Evolutionary conservation across 2,329 filamentous ascomycete genomes (phyloP).

Genomic region (Erysiphe pulchra): DNA sequence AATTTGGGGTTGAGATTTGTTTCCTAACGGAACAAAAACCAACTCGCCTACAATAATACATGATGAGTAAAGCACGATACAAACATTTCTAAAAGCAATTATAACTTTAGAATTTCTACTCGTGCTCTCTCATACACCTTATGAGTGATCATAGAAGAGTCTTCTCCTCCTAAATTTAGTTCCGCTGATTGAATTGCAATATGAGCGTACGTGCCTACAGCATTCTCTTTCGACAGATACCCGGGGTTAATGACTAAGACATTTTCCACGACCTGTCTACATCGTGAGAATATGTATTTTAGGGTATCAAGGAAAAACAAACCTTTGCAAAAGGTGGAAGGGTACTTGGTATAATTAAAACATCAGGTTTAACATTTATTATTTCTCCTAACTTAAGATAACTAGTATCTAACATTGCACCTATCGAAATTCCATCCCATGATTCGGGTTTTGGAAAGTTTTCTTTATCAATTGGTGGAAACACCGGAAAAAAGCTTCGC

Average conservation of each 20-base stretch:
- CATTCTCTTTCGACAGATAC: conserved; percentile 58
- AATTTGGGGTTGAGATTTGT: too few relatives aligned
- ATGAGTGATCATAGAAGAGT: conserved; percentile 36
- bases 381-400: conserved; percentile 82
- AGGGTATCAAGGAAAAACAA: conserved; percentile 10
- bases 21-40: too few relatives aligned
- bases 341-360: conserved; percentile 59
- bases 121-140: conserved; percentile 58
- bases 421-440: conserved; percentile 33
- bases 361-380: conserved; percentile 61
- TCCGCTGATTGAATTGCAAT: conserved; percentile 46
- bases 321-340: conserved; percentile 77
- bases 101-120: conserved; percentile 70
- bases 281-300: background rate
- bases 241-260: conserved; percentile 83
- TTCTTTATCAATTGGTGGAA: conserved; percentile 49
- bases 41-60: too few relatives aligned
- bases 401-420: conserved; percentile 56
- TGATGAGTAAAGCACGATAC: too few relatives aligned
- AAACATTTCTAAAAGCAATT: background rate
- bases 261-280: conserved; percentile 55
- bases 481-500: conserved; percentile 72
- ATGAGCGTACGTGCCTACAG: conserved; percentile 63
- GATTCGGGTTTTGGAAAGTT: conserved; percentile 39
- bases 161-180: conserved; percentile 30